A percentile compares a stretch with the other conserved stretches of the same genome.
Evolutionary conservation across 768 basidiomycete genomes (phyloP).

Genomic region (Leccinum aurantiacum): DNA sequence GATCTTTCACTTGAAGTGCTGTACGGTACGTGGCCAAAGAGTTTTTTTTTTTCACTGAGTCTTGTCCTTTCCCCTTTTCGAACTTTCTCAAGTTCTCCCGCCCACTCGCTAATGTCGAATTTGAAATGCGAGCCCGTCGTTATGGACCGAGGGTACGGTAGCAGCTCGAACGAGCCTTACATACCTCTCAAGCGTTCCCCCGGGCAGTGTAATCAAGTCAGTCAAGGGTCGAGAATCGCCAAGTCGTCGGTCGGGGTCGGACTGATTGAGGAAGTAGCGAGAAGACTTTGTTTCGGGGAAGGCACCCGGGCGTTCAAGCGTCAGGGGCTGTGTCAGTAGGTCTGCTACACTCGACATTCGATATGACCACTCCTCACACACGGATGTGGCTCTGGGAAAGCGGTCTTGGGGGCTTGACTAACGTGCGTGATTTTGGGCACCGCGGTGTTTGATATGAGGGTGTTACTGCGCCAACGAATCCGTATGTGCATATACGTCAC

Average conservation of each 20-base stretch:
- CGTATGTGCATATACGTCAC: slow-evolving; percentile 9
- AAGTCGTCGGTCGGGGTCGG: slow-evolving; percentile 14
- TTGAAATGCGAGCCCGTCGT: slow-evolving; percentile 5
- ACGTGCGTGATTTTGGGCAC: neutral
- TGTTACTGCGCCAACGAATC: slow-evolving; percentile 1
- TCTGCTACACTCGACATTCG: neutral
- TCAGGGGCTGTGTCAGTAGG: slow-evolving; percentile 16
- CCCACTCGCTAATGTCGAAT: neutral
- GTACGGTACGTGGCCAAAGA: neutral
- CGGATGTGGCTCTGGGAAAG: slow-evolving; percentile 9
- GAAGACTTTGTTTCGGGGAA: slow-evolving; percentile 19
- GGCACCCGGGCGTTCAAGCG: slow-evolving; percentile 12
- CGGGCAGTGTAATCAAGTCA: neutral
- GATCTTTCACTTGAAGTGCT: neutral
- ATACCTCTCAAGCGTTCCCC: neutral
- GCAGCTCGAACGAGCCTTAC: neutral
- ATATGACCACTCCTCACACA: too few species aligned
- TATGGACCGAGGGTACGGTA: neutral
- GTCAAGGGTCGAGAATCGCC: slow-evolving; percentile 4
- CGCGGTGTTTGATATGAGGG: neutral
- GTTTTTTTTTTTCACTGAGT: neutral
- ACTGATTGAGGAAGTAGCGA: slow-evolving; percentile 22
- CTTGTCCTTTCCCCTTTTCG: neutral
- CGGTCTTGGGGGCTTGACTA: slow-evolving; percentile 1
- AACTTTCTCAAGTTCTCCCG: neutral